Conservation (phyloP, 176 grass and related monocot genomes). For the Pontederia paniculata region DNA sequence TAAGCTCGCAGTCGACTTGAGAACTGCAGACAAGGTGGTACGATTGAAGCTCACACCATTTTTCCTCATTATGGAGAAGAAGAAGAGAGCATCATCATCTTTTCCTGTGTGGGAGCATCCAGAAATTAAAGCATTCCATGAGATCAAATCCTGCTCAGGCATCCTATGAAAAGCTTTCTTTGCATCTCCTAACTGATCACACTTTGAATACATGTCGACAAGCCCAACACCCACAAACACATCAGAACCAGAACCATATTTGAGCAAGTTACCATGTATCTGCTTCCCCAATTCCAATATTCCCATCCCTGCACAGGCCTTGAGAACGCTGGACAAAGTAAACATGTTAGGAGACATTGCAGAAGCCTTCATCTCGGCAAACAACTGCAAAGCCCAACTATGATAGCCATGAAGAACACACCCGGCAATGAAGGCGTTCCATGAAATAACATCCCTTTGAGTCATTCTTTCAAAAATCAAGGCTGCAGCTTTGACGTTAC, state of each 20-base stretch:
- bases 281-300: slow-evolving; percentile 53
- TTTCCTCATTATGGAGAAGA: slow-evolving; percentile 56
- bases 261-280: slow-evolving; percentile 82
- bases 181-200: slow-evolving; percentile 34
- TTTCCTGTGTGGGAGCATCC: slow-evolving; percentile 46
- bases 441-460: slow-evolving; percentile 49
- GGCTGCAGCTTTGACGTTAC: slow-evolving; percentile 29
- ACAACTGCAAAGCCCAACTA: slow-evolving; percentile 38
- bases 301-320: slow-evolving; percentile 48
- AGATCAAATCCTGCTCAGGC: slow-evolving; percentile 35
- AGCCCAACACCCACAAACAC: slow-evolving; percentile 52
- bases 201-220: slow-evolving; percentile 64
- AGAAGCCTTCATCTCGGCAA: slow-evolving; percentile 49
- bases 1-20: slow-evolving; percentile 61
- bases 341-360: slow-evolving; percentile 50
- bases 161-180: slow-evolving; percentile 50
- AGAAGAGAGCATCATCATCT: slow-evolving; percentile 32
- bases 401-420: slow-evolving; percentile 63
- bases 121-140: slow-evolving; percentile 74
- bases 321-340: slow-evolving; percentile 60
- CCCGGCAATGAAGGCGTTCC: slow-evolving; percentile 73
- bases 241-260: slow-evolving; percentile 43
- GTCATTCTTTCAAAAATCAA: slow-evolving; percentile 40
- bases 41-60: slow-evolving; percentile 45
- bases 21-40: slow-evolving; percentile 65